A percentile compares a stretch with the other conserved stretches of the same genome.
phyloP scores from a whole-genome alignment of 257 asterid genomes.

The Euphrasia confusa region DNA sequence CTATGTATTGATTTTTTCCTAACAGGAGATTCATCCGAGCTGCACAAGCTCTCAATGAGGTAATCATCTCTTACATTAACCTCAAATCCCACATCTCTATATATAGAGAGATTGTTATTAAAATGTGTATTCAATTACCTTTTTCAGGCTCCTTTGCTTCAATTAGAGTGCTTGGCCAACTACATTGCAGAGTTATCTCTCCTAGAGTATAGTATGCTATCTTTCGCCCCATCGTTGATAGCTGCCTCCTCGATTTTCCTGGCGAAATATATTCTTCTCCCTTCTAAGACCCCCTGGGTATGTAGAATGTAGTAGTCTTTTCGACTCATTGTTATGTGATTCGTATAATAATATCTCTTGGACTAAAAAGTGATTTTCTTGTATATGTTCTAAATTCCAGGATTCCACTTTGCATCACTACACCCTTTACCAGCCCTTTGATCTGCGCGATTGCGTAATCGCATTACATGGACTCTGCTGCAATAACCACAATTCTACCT shows the following conservation, averaged over 20 bases:
- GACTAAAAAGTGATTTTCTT: slow-evolving; percentile 8
- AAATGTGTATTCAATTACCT: background rate
- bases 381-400: slow-evolving; percentile 32
- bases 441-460: slow-evolving; percentile 41
- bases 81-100: background rate
- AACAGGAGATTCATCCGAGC: slow-evolving; percentile 81
- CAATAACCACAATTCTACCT: slow-evolving; percentile 42
- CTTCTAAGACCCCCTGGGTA: slow-evolving; percentile 58
- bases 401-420: slow-evolving; percentile 42
- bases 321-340: background rate
- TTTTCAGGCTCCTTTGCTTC: slow-evolving; percentile 53
- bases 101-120: background rate
- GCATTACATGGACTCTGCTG: slow-evolving; percentile 48
- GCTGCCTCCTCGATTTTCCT: slow-evolving; percentile 58
- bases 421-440: slow-evolving; percentile 45
- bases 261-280: slow-evolving; percentile 47
- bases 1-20: slow-evolving; percentile 8
- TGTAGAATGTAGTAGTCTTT: slow-evolving; percentile 13
- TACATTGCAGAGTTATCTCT: slow-evolving; percentile 54
- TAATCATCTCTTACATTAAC: slow-evolving; percentile 17
- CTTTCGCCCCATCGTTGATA: slow-evolving; percentile 45
- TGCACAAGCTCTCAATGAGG: slow-evolving; percentile 83
- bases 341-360: background rate
- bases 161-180: slow-evolving; percentile 65
- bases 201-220: slow-evolving; percentile 49